Evolutionary conservation across 2,329 filamentous ascomycete species (phyloP).

Genomic region (Alternaria conjuncta): DNA sequence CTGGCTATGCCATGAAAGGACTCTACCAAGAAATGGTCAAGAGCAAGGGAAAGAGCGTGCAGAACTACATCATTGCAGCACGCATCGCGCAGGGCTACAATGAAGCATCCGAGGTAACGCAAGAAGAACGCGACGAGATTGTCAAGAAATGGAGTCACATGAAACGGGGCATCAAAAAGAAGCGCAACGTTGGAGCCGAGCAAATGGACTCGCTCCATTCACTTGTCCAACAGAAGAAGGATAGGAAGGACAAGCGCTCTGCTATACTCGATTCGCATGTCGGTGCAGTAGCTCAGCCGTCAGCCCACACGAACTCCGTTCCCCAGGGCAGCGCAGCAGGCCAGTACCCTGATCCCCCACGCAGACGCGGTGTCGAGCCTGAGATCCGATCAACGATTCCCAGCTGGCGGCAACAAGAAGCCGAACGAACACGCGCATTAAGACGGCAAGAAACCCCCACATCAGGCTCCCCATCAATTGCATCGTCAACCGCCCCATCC

Average conservation of each 20-base stretch:
- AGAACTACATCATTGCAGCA: conserved; percentile 81
- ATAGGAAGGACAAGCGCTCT: conserved; percentile 45
- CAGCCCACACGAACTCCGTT: conserved; percentile 17
- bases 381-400: conserved; percentile 24
- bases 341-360: conserved; percentile 15
- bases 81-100: conserved; percentile 76
- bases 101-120: conserved; percentile 63
- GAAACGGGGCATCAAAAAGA: conserved; percentile 65
- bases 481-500: conserved; percentile 8
- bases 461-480: conserved; percentile 24
- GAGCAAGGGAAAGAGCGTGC: conserved; percentile 70
- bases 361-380: conserved; percentile 14
- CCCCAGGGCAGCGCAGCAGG: conserved; percentile 24
- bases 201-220: conserved; percentile 59
- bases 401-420: conserved; percentile 20
- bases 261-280: conserved; percentile 28
- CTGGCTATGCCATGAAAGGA: conserved; percentile 83
- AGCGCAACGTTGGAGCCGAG: conserved; percentile 56
- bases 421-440: conserved; percentile 18
- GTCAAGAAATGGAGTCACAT: conserved; percentile 69
- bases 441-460: conserved; percentile 31
- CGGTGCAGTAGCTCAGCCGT: conserved; percentile 24
- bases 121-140: conserved; percentile 68
- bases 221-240: conserved; percentile 47
- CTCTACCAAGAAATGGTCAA: conserved; percentile 79